Base-by-base conservation (phyloP, 2,329 filamentous ascomycete species). In the Ambrosiella beaveri region DNA sequence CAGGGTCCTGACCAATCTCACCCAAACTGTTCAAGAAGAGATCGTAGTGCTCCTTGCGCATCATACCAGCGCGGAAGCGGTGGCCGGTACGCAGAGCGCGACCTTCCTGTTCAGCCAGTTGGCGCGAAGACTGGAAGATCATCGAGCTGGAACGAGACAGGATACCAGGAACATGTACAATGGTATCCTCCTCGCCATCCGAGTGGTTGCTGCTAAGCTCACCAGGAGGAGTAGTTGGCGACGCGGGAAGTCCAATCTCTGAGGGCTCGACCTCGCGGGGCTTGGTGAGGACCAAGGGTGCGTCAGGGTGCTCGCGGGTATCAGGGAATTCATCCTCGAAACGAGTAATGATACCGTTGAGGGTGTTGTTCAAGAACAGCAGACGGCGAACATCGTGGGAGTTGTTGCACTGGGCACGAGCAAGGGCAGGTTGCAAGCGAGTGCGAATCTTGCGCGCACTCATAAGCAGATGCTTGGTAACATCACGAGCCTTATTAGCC, bases 271-370 rank as follows among this genome's bases (percentile, higher is more conserved):
- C 9, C 15, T 59, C 56, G 39, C 56, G 49, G 8, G 50, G 51
- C 13, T 56, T 61, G 9, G 60, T 57, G 13, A 39, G 35, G 11
- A 45, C 38, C 7, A 17, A 17, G 7, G 37, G 17, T 17, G 17
- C 5, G 38, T n/a, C 12, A 41, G 57, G 13, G 50, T 13, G 13
- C 38, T 35, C 54, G 55, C 57, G 82, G 0, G 87, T 94, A 66
- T 97, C 91, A 0, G 93, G 93, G 65, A 89, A 97, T 69, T 97
- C 91, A 67, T 95, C 86, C 68, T 97, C 93, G 67, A 97, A 98
- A 36, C 93, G 85, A 67, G 88, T 84, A 66, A 97, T 97, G 72
- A 97, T 96, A 63, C 85, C 84, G 65, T 89, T 79, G 8, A 98
- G 76, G 0, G 93, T 97, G 61, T 85, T 76, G 65, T 96, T 89